A percentile compares a stretch with the other conserved stretches of the same genome.
Conservation (phyloP, 2,329 filamentous ascomycete genomes). For the Dendryphion nanum region DNA sequence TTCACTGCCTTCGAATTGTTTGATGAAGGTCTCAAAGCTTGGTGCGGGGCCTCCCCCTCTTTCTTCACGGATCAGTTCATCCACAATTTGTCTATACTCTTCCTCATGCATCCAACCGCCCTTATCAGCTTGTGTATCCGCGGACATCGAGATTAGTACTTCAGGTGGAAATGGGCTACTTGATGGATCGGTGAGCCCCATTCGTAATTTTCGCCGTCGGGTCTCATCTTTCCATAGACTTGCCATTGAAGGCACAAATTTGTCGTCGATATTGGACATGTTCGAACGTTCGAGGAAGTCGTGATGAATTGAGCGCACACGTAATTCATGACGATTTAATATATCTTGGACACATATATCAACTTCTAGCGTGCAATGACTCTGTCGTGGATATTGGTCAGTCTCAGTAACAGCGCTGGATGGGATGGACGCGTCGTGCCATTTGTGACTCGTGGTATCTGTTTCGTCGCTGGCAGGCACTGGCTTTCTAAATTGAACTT, state of each 20-base stretch:
- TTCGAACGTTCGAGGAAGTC: slow-evolving; percentile 74
- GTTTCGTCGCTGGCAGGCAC: slow-evolving; percentile 68
- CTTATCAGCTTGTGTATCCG: slow-evolving; percentile 68
- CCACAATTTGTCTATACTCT: slow-evolving; percentile 69
- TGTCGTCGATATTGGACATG: slow-evolving; percentile 66
- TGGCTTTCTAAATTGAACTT: slow-evolving; percentile 70
- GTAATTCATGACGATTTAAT: slow-evolving; percentile 73
- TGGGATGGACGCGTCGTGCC: slow-evolving; percentile 75
- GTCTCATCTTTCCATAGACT: slow-evolving; percentile 91
- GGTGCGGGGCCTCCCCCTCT: slow-evolving; percentile 47
- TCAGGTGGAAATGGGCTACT: slow-evolving; percentile 80
- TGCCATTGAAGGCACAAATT: slow-evolving; percentile 91
- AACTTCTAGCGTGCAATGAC: slow-evolving; percentile 85
- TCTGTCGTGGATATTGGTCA: slow-evolving; percentile 68
- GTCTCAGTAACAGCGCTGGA: slow-evolving; percentile 60
- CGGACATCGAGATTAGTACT: slow-evolving; percentile 84
- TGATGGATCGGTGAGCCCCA: slow-evolving; percentile 62
- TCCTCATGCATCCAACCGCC: slow-evolving; percentile 92
- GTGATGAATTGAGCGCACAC: slow-evolving; percentile 77
- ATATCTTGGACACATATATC: slow-evolving; percentile 90
- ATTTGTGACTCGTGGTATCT: slow-evolving; percentile 63
- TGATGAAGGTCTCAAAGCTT: slow-evolving; percentile 67
- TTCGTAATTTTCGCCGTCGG: slow-evolving; percentile 69
- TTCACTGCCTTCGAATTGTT: slow-evolving; percentile 52
- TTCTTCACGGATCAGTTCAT: slow-evolving; percentile 64